phyloP scores from a whole-genome alignment of 2,329 filamentous ascomycete genomes.

The Lecanosticta acicola region DNA sequence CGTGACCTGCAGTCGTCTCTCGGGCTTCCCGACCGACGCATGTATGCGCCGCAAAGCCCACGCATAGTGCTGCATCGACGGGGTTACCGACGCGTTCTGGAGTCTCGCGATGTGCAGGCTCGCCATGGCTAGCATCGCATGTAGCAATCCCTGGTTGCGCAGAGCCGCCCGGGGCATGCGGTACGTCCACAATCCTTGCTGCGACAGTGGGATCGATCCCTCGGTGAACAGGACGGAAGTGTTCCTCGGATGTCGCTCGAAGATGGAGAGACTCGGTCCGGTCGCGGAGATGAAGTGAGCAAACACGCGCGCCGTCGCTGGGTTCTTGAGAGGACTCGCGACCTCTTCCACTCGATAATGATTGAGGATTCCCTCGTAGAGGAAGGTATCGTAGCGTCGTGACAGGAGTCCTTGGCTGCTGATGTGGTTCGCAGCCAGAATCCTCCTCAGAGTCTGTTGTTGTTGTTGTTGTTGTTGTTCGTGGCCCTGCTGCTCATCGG shows the following conservation, averaged over 20 bases:
- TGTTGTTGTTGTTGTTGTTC: slow-evolving; percentile 6
- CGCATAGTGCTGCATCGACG: slow-evolving; percentile 88
- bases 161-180: slow-evolving; percentile 79
- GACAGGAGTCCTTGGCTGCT: slow-evolving; percentile 23
- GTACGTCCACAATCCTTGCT: slow-evolving; percentile 61
- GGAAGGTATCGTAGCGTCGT: slow-evolving; percentile 42
- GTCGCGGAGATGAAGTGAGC: slow-evolving; percentile 86
- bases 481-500: slow-evolving; percentile 11
- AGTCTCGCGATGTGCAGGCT: slow-evolving; percentile 84
- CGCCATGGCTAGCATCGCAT: slow-evolving; percentile 81
- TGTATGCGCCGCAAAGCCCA: slow-evolving; percentile 74
- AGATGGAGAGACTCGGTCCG: slow-evolving; percentile 45
- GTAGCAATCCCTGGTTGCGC: slow-evolving; percentile 77
- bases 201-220: slow-evolving; percentile 54
- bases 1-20: slow-evolving; percentile 65
- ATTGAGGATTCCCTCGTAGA: slow-evolving; percentile 44
- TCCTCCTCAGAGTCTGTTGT: slow-evolving; percentile 22
- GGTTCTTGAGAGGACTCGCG: slow-evolving; percentile 67
- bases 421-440: slow-evolving; percentile 29
- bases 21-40: slow-evolving; percentile 64
- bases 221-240: slow-evolving; percentile 61
- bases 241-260: slow-evolving; percentile 74
- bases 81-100: slow-evolving; percentile 65
- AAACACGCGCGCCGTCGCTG: slow-evolving; percentile 75
- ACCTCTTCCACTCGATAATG: slow-evolving; percentile 43